Evolutionary conservation across 345 rosid genomes (phyloP), one percentile per base, ranked within the genome.

Genomic region (Cochlearia excelsa): DNA sequence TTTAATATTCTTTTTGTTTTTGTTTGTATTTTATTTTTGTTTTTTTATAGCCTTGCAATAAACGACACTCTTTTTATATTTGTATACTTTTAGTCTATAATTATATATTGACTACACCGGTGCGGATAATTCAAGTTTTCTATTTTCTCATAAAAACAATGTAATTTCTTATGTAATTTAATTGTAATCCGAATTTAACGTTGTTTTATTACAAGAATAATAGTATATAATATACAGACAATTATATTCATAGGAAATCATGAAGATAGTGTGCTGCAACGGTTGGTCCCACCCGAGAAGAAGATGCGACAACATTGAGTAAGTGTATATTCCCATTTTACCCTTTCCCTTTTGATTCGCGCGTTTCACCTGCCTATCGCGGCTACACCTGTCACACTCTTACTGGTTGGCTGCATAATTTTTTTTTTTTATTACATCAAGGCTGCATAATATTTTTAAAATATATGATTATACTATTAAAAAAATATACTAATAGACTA

Each of bases 231-330:
- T 7, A 28, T 34, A 45, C 5, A 44, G 33, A 45, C 30, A 30
- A 16, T 47, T 51, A 44, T 38, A 51, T 51, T 3, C 34, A 59
- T 52, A n/a, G 55, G 31, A 52, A 68, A 30, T 46, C 44, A 60
- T 54, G 72, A 68, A 68, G 55, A 61, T 68, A 61, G 73, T 68
- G 72, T 45, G 61, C 42, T 60, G 57, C 62, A 49, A 54, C 46
- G 26, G 28, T 69, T 37, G 73, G 72, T 26, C 67, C 73, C 73
- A 69, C 68, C 0, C 11, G 41, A 40, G 57, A 40, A 41, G 57
- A 53, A 60, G 72, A 52, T 46, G 51, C 54, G 62, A 61, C 67
- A 68, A 54, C 67, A 57, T 43, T 57, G 35, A 62, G 59, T 39
- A 9, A 33, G 0, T 33, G 59, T 30, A 0, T 27, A 38, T 69